Evolutionary conservation across 306 rosid species (phyloP).

Genomic region (Adenanthera pavonina): DNA sequence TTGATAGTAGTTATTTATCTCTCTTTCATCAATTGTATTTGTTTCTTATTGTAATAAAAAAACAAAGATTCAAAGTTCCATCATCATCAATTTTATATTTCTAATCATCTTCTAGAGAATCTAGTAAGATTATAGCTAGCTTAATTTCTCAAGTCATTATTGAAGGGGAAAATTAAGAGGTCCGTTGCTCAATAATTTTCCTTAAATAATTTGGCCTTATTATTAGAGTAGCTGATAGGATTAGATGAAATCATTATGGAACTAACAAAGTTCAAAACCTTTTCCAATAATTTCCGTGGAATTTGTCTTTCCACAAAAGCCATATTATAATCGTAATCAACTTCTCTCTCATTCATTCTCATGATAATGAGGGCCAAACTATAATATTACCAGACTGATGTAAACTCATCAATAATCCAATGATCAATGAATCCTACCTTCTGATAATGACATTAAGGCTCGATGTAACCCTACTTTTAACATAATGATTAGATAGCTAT

Average conservation of each 20-base stretch:
- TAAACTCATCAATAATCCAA: conserved; percentile 20
- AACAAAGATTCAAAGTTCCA: not conserved
- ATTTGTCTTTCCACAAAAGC: conserved; percentile 18
- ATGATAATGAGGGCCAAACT: conserved; percentile 3
- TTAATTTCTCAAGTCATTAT: not conserved
- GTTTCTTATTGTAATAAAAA: not conserved
- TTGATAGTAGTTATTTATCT: not conserved
- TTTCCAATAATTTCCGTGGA: not conserved
- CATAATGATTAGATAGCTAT: not conserved
- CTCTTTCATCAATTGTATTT: not conserved
- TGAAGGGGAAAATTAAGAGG: not conserved
- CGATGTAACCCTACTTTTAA: conserved; percentile 12
- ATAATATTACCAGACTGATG: conserved; percentile 6
- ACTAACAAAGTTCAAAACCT: conserved; percentile 3
- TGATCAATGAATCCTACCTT: conserved; percentile 28
- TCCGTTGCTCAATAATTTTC: not conserved
- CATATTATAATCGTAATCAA: conserved; percentile 9
- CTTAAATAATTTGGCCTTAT: not conserved
- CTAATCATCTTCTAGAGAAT: not conserved
- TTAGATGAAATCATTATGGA: not conserved
- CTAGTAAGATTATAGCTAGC: not conserved
- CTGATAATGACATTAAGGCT: conserved; percentile 25
- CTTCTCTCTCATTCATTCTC: not conserved
- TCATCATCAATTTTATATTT: not conserved
- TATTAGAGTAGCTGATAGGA: not conserved